Evolutionary conservation across 2,329 filamentous ascomycete species (phyloP), one percentile per base, ranked within the genome.

Genomic region (Fusarium bactridioides): DNA sequence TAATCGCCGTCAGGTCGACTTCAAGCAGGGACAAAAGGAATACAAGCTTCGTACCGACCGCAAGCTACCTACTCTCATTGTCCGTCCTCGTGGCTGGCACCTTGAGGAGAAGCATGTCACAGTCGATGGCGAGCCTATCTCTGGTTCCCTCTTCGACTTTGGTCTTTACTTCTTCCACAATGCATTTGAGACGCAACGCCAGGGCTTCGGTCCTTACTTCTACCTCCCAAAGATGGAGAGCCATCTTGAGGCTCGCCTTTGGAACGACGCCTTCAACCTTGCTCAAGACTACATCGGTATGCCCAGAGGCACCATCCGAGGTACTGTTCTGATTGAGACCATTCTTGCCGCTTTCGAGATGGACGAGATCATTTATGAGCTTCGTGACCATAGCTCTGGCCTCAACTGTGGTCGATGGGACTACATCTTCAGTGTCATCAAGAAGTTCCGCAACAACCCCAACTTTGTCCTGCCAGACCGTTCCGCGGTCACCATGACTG

Each of bases 281-380:
- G 92, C 91, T 18, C 96, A 99, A 85, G 96, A 99, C 85, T 94
- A 93, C 84, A 90, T 98, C 80, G 93, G 93, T 76, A 92, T 99
- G 85, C 89, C 89, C 61, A 90, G 96, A 67, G 96, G 96, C 61
- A 98, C 94, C 61, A 97, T 98, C 83, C 93, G 96, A 77, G 96
- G 90, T 70, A 99, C 96, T 7, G 95, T 98, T 43, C 86, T 99
- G 77, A 98, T 99, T 79, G 96, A 99, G 89, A 98, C 96, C 63
- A 98, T 99, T 82, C 89, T 95, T 47, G 96, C 96, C 45, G 96
- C 95, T 21, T 99, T 99, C 79, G 96, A 99, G 88, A 99, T 99
- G 96, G 96, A 99, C 79, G 96, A 99, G 90, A 98, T 99, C 84
- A 98, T 99, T 85, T 99, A 98, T 84, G 96, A 98, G 86, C 92